Evolutionary conservation across 176 grass and related monocot genomes (phyloP), one percentile per base, ranked within the genome.

Genomic region (Eleusine coracana): DNA sequence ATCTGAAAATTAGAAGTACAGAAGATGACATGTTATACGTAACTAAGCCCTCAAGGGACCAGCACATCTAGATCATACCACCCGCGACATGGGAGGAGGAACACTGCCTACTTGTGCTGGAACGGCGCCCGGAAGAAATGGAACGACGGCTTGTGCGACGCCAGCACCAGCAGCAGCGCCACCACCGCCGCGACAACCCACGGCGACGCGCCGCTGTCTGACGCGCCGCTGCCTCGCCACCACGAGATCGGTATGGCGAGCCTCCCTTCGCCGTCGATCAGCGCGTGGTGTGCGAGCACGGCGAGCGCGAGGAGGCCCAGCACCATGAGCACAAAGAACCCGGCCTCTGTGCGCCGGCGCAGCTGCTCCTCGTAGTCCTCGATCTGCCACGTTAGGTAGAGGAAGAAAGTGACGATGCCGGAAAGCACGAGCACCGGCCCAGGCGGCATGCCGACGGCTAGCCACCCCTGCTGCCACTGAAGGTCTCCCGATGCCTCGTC

Each of bases 351-450:
- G 49, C 85, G 85, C 3, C 71, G 71, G 1, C 38, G 78, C 34
- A 87, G 78, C 78, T 75, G 70, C 78, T 87, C 40, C 70, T 75
- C 61, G 70, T 75, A 75, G 58, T 86, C 76, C 5, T 75, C 85
- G 27, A 81, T 74, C 62, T 69, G 49, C 71, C 78, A 87, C 38
- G 70, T 48, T 1, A 87, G 70, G 62, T 60, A 87, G 18, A 87
- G 85, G 71, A 87, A 69, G 62, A 87, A 68, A 36, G 2, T 1
- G 37, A 81, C 69, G 38, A 86, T 81, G 61, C 27, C 14, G 8
- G 61, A 42, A 0, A 86, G 36, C 5, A 49, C 49, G 3, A 87
- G 61, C 77, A 87, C 62, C 62, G 61, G 77, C 20, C 36, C 48
- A 37, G 77, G 48, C 23, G 84, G 77, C 60, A 59, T 28, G 11